These are phyloP conservation scores for Myxozyma nipponensis DNA, from an alignment of 805 yeast species.

Conservation along the genomic window DNA sequence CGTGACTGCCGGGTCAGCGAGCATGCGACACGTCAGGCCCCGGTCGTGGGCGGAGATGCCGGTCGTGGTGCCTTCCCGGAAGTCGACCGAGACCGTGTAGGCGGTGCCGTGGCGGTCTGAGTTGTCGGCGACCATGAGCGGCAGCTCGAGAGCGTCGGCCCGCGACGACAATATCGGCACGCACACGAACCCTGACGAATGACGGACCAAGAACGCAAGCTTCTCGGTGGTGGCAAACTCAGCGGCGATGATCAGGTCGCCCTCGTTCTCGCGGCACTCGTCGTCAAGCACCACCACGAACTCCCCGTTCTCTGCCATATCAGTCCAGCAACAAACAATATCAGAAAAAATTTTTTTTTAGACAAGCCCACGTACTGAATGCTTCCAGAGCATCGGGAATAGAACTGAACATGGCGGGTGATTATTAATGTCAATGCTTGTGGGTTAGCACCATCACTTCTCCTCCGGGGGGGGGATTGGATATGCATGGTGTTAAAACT, in stretches of 20 bases:
- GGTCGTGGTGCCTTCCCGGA: constrained; percentile 84
- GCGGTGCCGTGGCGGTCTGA: constrained; percentile 95
- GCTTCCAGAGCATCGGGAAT: constrained; percentile 72
- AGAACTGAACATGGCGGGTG: constrained; percentile 42
- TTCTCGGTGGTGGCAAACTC: constrained; percentile 68
- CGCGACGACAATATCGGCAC: constrained; percentile 74
- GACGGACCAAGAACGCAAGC: constrained; percentile 90
- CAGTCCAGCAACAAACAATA: no score
- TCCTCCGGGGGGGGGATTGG: not conserved
- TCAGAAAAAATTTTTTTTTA: not conserved
- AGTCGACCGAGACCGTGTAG: constrained; percentile 89
- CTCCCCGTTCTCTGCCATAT: constrained; percentile 66
- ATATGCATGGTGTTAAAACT: not conserved
- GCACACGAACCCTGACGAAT: constrained; percentile 79
- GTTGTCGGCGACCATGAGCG: constrained; percentile 62
- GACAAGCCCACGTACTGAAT: constrained; percentile 43
- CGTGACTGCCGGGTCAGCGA: constrained; percentile 58
- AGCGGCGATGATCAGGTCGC: constrained; percentile 94
- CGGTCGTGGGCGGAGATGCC: constrained; percentile 96
- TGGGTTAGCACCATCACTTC: not conserved
- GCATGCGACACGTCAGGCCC: constrained; percentile 68
- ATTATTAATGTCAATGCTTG: no score
- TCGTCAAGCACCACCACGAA: constrained; percentile 96
- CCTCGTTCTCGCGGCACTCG: constrained; percentile 94
- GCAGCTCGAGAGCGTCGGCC: constrained; percentile 78